Evolutionary conservation across 148 eudicot genomes (phyloP).

Genomic region (Rhododendron simsii): DNA sequence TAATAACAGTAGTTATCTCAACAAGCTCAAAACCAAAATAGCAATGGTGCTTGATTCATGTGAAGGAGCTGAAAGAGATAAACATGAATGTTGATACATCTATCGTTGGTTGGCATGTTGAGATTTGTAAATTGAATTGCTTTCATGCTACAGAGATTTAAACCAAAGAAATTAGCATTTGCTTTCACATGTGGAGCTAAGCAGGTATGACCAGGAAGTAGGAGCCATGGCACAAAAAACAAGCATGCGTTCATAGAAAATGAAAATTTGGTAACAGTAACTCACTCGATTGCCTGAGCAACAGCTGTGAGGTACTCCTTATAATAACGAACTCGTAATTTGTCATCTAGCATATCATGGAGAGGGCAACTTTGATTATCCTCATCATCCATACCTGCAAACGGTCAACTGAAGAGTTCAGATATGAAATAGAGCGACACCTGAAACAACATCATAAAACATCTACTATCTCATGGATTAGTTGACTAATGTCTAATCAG

Average conservation of each 20-base stretch:
- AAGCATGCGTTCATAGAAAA: neutral
- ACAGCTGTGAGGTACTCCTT: constrained; percentile 67
- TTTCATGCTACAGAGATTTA: neutral
- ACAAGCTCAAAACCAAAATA: neutral
- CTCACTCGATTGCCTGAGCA: constrained; percentile 63
- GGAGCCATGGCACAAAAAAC: neutral
- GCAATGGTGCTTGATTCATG: neutral
- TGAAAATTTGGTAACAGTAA: neutral
- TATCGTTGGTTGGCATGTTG: neutral
- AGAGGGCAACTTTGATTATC: constrained; percentile 37
- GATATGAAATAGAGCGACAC: neutral
- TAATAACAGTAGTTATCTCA: neutral
- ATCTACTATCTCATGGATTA: neutral
- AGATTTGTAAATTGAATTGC: neutral
- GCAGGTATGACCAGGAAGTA: neutral
- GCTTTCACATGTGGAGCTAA: neutral
- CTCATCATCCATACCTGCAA: constrained; percentile 83
- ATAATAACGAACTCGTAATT: constrained; percentile 58
- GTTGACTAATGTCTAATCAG: neutral
- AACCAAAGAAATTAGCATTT: neutral
- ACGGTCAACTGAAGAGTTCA: neutral
- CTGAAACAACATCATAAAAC: neutral
- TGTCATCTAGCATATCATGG: constrained; percentile 76
- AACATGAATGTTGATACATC: neutral
- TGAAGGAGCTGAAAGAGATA: neutral